A percentile compares a stretch with the other conserved stretches of the same genome.
phyloP scores from a whole-genome alignment of 169 alveolate species.

The Plasmodium gaboni region DNA sequence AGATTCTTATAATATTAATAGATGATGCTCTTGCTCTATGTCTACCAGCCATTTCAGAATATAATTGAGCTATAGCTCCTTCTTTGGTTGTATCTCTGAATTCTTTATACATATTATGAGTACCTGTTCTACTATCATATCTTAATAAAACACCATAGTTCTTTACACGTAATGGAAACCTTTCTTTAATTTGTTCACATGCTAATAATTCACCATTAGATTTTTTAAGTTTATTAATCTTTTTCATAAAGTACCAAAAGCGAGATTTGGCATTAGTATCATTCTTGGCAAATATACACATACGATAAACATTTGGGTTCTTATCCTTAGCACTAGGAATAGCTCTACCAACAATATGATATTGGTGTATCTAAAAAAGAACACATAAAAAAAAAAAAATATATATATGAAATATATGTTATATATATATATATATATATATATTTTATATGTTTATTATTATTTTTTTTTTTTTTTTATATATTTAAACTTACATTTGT shows the following conservation, averaged over 20 bases:
- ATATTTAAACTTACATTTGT: slow-evolving; percentile 41
- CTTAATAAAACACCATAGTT: slow-evolving; percentile 98
- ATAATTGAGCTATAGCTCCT: slow-evolving; percentile 98
- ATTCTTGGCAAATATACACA: slow-evolving; percentile 98
- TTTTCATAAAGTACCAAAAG: slow-evolving; percentile 98
- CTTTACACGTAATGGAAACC: slow-evolving; percentile 92
- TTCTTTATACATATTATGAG: slow-evolving; percentile 99
- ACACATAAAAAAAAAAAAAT: not conserved
- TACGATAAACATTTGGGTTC: slow-evolving; percentile 92
- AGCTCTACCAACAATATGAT: slow-evolving; percentile 96
- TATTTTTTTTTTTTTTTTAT: not conserved
- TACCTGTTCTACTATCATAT: slow-evolving; percentile 98
- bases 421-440: slow-evolving; percentile 15
- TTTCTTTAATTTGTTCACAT: slow-evolving; percentile 91
- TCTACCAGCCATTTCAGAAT: slow-evolving; percentile 98
- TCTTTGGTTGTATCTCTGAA: slow-evolving; percentile 95
- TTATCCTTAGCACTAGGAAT: slow-evolving; percentile 95
- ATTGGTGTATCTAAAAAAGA: slow-evolving; percentile 88
- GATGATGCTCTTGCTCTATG: slow-evolving; percentile 97
- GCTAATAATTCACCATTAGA: slow-evolving; percentile 97
- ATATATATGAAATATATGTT: not conserved
- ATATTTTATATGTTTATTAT: not conserved
- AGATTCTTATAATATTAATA: slow-evolving; percentile 94
- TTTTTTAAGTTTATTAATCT: slow-evolving; percentile 95
- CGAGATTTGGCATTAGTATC: slow-evolving; percentile 97